phyloP scores from a whole-genome alignment of 176 grass and related monocot species.

The Bromus sterilis region DNA sequence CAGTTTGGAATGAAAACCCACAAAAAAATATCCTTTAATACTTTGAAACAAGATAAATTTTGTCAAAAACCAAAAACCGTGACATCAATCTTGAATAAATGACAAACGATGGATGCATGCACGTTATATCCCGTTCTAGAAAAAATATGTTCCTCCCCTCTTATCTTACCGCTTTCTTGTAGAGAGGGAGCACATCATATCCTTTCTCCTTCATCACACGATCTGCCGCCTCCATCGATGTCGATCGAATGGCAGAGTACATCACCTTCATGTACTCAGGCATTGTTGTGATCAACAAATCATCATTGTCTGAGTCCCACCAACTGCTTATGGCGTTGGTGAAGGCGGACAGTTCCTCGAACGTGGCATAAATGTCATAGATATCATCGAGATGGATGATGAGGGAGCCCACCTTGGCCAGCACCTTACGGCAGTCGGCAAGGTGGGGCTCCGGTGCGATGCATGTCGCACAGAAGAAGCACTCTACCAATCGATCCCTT shows the following conservation, averaged over 20 bases:
- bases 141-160: too few species aligned
- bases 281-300: not conserved
- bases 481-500: slow-evolving; percentile 39
- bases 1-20: too few species aligned
- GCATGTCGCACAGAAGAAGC: slow-evolving; percentile 17
- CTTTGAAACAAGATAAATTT: too few species aligned
- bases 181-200: slow-evolving; percentile 15
- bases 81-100: too few species aligned
- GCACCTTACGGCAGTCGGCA: not conserved
- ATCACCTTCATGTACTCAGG: slow-evolving; percentile 45
- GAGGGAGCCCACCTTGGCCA: slow-evolving; percentile 4
- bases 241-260: slow-evolving; percentile 21
- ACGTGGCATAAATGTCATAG: slow-evolving; percentile 32
- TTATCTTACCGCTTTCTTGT: slow-evolving; percentile 36
- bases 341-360: slow-evolving; percentile 18
- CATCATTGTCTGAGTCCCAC: not conserved
- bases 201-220: slow-evolving; percentile 17
- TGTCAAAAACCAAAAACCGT: too few species aligned
- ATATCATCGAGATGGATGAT: slow-evolving; percentile 27
- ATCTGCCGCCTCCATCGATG: slow-evolving; percentile 4
- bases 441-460: slow-evolving; percentile 9
- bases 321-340: not conserved
- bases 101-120: too few species aligned
- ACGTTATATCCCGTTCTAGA: too few species aligned
- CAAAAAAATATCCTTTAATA: too few species aligned